Evolutionary conservation across 2,329 filamentous ascomycete species (phyloP), one percentile per base, ranked within the genome.

Genomic region (Sporothrix variecibatus): DNA sequence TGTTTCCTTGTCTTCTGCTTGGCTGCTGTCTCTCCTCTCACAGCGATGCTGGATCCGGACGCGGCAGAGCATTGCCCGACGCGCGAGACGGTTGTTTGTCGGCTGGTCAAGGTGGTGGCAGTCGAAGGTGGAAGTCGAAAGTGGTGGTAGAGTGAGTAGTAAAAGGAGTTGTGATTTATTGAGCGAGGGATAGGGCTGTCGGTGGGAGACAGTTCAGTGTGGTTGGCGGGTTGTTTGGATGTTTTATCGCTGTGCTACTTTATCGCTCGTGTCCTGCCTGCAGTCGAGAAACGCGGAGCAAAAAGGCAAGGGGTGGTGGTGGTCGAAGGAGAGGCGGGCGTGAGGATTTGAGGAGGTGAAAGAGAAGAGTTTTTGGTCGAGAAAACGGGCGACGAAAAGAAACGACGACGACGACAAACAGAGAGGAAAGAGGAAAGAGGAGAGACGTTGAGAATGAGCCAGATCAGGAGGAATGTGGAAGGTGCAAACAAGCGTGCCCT

Each of bases 1-100:
- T 51, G 17, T 15, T 6, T 69, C 40, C 26, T 34, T 34, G 15
- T 53, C n/a, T 43, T 31, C 26, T 7, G 23, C 20, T 62, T 38
- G n/a, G 15, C 28, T 20, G 46, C n/a, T 4, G 40, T 12, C 53
- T 53, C 34, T 20, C 26, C 58, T 67, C 58, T 46, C 62, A 67
- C 62, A 40, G 49, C 68, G 69, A 72, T 46, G 68, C 51, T 71
- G 60, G 72, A 67, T 49, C 58, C 34, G 56, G 72, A 71, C n/a
- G 68, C 72, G 72, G 68, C 60, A 58, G 46, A 34, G 43, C 72
- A 73, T 73, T 23, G 56, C 72, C 67, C 43, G 72, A 12, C 40
- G 31, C 34, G 40, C 43, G n/a, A 40, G 53, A 49, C 53, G 69
- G 53, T 20, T 71, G 23, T 15, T 53, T 12, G 38, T 58, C 11